Evolutionary conservation across 176 grass and related monocot genomes (phyloP), one percentile per base, ranked within the genome.

Genomic region (Thinopyrum elongatum): DNA sequence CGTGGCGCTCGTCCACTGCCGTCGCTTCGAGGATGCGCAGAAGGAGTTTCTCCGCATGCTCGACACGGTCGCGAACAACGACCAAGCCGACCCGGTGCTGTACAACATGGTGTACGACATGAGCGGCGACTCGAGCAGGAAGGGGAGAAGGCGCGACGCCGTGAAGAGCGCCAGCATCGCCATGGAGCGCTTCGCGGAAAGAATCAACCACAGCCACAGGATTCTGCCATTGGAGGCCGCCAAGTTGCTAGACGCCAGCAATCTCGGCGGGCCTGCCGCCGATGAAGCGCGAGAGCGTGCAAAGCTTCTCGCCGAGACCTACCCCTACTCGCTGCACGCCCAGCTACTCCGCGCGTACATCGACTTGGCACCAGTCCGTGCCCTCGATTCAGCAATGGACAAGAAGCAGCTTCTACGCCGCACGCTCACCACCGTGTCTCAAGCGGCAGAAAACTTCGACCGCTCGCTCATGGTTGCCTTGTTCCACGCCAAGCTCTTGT

Each of bases 401-500:
- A 71, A 11, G 49, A 70, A 16, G 80, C 39, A 21, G 28, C 5
- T 23, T 51, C 80, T 82, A 30, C 31, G 21, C 65, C 29, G 65
- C 30, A 6, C 67, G 0, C 80, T 82, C 80, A 8, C 22, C 30
- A 35, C 26, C 13, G 1, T 51, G 2, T 51, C 31, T n/a, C 26
- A 53, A 1, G 80, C 47, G 46, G 64, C 65, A 19, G 12, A 3
- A 6, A 2, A 0, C 4, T 71, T 71, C 66, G 29, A 38, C 16
- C 3, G 21, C 14, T 75, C 70, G 34, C 25, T 75, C 36, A 53
- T 84, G 25, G 6, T 75, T 12, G 51, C 70, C 82, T 74, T 73
- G 55, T 84, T 84, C 69, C 82, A 29, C 55, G 55, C 69, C 15
- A 62, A 75, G 53, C 23, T 63, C 55, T 19, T 84, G 53, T 62